Conservation (phyloP, 345 rosid species). For the Bretschneidera sinensis region DNA sequence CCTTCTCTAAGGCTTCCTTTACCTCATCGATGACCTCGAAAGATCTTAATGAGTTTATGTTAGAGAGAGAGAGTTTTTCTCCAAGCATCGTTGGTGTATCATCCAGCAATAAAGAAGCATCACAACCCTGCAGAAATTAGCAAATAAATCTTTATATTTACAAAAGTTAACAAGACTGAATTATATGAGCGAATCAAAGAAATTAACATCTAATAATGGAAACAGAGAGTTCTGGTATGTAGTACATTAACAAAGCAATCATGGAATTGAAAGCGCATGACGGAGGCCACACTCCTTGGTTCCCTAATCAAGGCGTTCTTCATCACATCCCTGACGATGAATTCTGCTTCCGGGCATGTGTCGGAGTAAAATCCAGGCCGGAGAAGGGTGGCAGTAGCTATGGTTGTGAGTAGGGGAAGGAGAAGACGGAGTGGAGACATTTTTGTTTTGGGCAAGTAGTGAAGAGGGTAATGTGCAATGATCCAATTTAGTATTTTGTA, state of each 20-base stretch:
- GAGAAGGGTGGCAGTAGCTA: conserved; percentile 32
- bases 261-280: conserved; percentile 95
- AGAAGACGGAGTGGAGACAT: conserved; percentile 17
- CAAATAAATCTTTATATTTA: not conserved
- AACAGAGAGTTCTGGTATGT: not conserved
- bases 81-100: conserved; percentile 78
- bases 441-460: not conserved
- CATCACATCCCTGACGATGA: conserved; percentile 55
- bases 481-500: not conserved
- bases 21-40: conserved; percentile 67
- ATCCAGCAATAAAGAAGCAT: conserved; percentile 76
- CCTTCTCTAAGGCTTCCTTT: conserved; percentile 68
- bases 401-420: conserved; percentile 22
- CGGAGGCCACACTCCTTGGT: conserved; percentile 80
- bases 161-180: not conserved
- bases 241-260: conserved; percentile 91
- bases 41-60: conserved; percentile 78
- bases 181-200: not conserved
- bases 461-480: conserved; percentile 2
- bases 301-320: conserved; percentile 53
- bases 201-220: not conserved
- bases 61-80: conserved; percentile 75
- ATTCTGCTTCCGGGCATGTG: conserved; percentile 78
- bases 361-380: conserved; percentile 59
- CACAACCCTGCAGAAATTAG: conserved; percentile 72